These are phyloP conservation scores for Sarocladiaceae sp. DNA, from an alignment of 2,329 filamentous ascomycete genomes.

Conservation along the genomic window DNA sequence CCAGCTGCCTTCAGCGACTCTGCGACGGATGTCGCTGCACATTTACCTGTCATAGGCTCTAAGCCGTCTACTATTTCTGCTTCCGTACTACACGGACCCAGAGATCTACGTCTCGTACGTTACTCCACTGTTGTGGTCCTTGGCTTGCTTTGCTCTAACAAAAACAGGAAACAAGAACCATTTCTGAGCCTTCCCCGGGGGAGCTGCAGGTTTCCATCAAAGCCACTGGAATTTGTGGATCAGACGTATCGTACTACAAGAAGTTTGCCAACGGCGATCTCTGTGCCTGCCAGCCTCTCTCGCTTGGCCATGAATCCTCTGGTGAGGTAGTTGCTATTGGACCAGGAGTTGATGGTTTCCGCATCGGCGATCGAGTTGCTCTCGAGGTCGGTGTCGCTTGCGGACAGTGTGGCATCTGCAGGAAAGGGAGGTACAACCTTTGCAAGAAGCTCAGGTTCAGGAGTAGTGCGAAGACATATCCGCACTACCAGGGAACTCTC, in stretches of 20 bases:
- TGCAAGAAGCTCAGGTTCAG: conserved; percentile 59
- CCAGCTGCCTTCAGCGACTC: conserved; percentile 42
- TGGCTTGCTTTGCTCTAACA: conserved; percentile 12
- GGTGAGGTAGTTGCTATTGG: conserved; percentile 55
- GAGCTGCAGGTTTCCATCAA: conserved; percentile 64
- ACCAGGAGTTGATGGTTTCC: conserved; percentile 46
- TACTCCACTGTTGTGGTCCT: conserved; percentile 7
- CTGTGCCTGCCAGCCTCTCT: conserved; percentile 60
- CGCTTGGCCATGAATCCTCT: conserved; percentile 60
- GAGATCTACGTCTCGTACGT: conserved; percentile 55
- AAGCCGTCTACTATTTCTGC: conserved; percentile 45
- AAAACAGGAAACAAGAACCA: conserved; percentile 43
- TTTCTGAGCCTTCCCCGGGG: conserved; percentile 41
- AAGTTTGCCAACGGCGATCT: conserved; percentile 70
- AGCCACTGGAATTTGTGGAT: conserved; percentile 65
- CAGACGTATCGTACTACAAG: conserved; percentile 67
- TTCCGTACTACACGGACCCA: conserved; percentile 53
- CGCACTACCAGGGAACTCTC: conserved; percentile 59
- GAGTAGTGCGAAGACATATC: conserved; percentile 58
- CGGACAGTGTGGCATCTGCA: conserved; percentile 46
- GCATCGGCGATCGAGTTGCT: conserved; percentile 53
- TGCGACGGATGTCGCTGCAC: conserved; percentile 31
- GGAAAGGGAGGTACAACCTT: conserved; percentile 55
- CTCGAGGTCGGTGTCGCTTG: conserved; percentile 55
- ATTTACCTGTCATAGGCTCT: conserved; percentile 32